Evolutionary conservation across 73 alveolate genomes (phyloP), one percentile per base, ranked within the genome.

Genomic region (Paraurostyla sp.): DNA sequence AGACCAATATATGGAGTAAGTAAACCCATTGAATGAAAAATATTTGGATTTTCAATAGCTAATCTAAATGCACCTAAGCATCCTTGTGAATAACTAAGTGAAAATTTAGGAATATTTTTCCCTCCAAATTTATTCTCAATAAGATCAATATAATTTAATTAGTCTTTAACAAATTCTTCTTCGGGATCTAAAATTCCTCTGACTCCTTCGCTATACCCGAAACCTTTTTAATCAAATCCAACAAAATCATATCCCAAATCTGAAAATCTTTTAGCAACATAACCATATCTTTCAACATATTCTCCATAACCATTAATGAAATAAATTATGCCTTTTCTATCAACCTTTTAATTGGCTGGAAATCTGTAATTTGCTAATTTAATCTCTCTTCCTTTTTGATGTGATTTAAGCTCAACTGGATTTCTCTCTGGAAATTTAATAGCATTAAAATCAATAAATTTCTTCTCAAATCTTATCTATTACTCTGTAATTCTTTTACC

Each of bases 241-340:
- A 89, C 83, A 46, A 89, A 46, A 63, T 89, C 95, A 58, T 60
- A 89, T 9, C 95, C 95, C 43, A 49, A 52, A 22, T 89, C 86
- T 18, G 95, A 80, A 32, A 89, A 89, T 27, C 32, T 23, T 76
- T 83, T 41, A 18, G 92, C 95, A 45, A 58, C 22, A 48, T 83
- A 82, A 22, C 87, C 96, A 83, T 83, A 90, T 71, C 88, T 82
- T 1, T 87, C 92, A 32, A 65, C 80, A 41, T 83, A 84, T 23
- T 90, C 89, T 13, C 93, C 95, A 85, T 73, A 90, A 1, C 96
- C 96, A 71, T 90, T 93, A 29, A 83, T 18, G 52, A 41, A 62
- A 46, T 57, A 48, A 6, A 90, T 50, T 4, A 84, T 71, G 29
- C 90, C 95, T 83, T 84, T 82, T 29, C 80, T 80, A 16, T 49